These are phyloP conservation scores for Xylariaceae sp. DNA, from an alignment of 2,329 filamentous ascomycete genomes.

Conservation along the genomic window DNA sequence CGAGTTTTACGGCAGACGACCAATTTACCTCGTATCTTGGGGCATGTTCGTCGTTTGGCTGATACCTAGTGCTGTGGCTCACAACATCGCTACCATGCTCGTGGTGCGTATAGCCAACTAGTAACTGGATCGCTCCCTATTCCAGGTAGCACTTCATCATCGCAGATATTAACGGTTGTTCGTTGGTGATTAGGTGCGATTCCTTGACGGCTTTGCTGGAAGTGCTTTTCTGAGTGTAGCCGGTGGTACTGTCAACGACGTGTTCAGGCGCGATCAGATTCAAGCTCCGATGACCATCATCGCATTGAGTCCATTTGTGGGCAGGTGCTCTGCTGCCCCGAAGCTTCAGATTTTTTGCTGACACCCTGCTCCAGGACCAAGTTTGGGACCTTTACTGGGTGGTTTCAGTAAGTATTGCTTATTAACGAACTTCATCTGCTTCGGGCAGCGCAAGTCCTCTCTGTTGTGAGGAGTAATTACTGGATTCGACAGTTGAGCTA, in stretches of 20 bases:
- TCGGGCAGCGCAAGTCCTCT: no score
- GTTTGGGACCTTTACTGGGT: slow-evolving; percentile 58
- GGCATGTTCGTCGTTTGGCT: slow-evolving; percentile 73
- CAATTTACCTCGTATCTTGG: slow-evolving; percentile 75
- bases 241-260: slow-evolving; percentile 79
- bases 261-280: slow-evolving; percentile 66
- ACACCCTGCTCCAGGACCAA: slow-evolving; percentile 39
- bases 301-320: slow-evolving; percentile 59
- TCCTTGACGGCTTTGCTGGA: slow-evolving; percentile 70
- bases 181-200: slow-evolving; percentile 47
- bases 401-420: slow-evolving; percentile 55
- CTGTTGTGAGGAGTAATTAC: no score
- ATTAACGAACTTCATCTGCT: no score
- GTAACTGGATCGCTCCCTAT: neutral
- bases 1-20: slow-evolving; percentile 78
- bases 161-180: no score
- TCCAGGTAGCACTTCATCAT: neutral
- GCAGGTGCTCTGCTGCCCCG: slow-evolving; percentile 9
- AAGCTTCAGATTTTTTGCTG: neutral
- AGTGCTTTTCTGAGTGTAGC: slow-evolving; percentile 69
- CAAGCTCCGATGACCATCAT: slow-evolving; percentile 82
- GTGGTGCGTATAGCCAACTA: slow-evolving; percentile 33
- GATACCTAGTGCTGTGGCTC: slow-evolving; percentile 75
- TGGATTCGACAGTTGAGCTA: slow-evolving; percentile 2
- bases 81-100: slow-evolving; percentile 76